Conservation (phyloP, 2,329 filamentous ascomycete genomes). For the Aspergillus sclerotialis region DNA sequence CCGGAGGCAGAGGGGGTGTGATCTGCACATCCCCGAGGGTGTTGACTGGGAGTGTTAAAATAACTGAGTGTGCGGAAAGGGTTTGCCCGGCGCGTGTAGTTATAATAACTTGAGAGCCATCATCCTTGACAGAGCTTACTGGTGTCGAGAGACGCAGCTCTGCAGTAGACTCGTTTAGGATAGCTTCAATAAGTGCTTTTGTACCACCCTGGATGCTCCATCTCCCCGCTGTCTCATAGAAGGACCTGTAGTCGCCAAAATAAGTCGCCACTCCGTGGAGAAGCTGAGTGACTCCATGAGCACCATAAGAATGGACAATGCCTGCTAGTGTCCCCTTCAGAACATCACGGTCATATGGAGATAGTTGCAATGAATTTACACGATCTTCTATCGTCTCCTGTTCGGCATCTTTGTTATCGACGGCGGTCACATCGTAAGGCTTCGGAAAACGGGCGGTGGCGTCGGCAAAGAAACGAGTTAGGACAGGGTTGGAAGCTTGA, state of each 20-base stretch:
- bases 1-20: conserved; percentile 1
- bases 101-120: conserved; percentile 2
- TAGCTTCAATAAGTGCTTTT: conserved; percentile 3
- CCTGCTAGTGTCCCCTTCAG: conserved; percentile 7
- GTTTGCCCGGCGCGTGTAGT: conserved; percentile 2
- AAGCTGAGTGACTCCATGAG: conserved; percentile 9
- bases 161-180: conserved; percentile 2
- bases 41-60: conserved; percentile 3
- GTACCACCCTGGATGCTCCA: conserved; percentile 4
- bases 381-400: conserved; percentile 7
- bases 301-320: conserved; percentile 5
- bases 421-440: conserved; percentile 3
- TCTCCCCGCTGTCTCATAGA: conserved; percentile 5
- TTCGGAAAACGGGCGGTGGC: conserved; percentile 7
- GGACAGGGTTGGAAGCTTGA: background rate
- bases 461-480: conserved; percentile 6
- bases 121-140: background rate
- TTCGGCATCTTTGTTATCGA: conserved; percentile 8
- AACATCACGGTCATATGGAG: conserved; percentile 7
- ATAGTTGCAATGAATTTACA: conserved; percentile 3
- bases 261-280: conserved; percentile 6
- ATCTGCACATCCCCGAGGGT: conserved; percentile 3
- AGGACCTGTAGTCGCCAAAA: conserved; percentile 5
- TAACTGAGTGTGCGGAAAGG: conserved; percentile 1
- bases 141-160: conserved; percentile 3